phyloP scores from a whole-genome alignment of 768 basidiomycete species.

The Lactifluus rugatus region DNA sequence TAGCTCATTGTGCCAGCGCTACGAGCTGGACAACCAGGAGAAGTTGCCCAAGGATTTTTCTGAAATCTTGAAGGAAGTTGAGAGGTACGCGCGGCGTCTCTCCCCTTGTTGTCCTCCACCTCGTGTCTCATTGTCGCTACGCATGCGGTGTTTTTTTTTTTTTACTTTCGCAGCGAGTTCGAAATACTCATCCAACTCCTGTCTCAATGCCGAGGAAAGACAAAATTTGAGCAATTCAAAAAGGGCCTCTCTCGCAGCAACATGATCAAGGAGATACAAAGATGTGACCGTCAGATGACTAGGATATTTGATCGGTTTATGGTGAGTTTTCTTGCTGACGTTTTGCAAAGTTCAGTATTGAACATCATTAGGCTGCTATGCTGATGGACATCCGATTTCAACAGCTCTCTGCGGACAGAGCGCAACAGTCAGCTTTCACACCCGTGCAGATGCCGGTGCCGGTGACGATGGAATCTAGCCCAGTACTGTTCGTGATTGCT shows the following conservation, averaged over 20 bases:
- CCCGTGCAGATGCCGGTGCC: background rate
- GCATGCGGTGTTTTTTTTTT: background rate
- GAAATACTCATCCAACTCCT: background rate
- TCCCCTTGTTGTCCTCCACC: too few relatives aligned
- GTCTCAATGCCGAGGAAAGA: slow-evolving; percentile 6
- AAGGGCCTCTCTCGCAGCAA: slow-evolving; percentile 3
- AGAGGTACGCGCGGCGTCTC: background rate
- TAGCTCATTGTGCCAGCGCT: background rate
- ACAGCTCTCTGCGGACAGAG: slow-evolving; percentile 2
- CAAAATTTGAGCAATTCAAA: slow-evolving; percentile 6
- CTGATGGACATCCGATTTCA: slow-evolving; percentile 7
- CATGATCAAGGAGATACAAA: slow-evolving; percentile 3
- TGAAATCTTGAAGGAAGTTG: background rate
- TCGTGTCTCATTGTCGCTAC: background rate
- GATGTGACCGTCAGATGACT: slow-evolving; percentile 10
- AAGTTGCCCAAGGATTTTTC: slow-evolving; percentile 5
- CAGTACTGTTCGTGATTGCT: background rate
- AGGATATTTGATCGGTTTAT: slow-evolving; percentile 11
- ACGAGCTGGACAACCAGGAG: slow-evolving; percentile 1
- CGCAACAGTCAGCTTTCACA: background rate
- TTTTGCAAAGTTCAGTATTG: background rate
- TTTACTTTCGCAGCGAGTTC: background rate
- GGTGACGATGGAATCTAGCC: too few relatives aligned
- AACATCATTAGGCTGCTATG: background rate
- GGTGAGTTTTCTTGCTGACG: background rate